These are phyloP conservation scores for Avena insularis DNA, from an alignment of 176 grass and related monocot species.

Conservation along the genomic window DNA sequence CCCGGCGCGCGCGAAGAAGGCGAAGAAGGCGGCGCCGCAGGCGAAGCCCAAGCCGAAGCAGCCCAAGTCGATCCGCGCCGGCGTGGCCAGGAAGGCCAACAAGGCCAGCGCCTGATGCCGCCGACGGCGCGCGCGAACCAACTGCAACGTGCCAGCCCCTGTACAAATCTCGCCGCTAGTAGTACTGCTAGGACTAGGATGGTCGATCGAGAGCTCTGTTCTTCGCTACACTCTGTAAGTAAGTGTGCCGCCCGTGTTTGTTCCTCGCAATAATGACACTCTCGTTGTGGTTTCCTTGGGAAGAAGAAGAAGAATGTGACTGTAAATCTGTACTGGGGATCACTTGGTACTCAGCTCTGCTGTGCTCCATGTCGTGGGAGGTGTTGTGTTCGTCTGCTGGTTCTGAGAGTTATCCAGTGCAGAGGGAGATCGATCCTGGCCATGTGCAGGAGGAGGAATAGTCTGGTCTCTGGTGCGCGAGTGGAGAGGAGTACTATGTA, in stretches of 20 bases:
- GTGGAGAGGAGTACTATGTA: too few species aligned
- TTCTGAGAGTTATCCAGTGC: too few species aligned
- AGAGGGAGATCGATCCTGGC: too few species aligned
- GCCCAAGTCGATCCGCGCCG: slow-evolving; percentile 58
- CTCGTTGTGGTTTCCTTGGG: background rate
- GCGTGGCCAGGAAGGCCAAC: slow-evolving; percentile 52
- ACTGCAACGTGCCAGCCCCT: background rate
- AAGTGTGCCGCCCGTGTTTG: background rate
- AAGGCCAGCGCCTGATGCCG: slow-evolving; percentile 61
- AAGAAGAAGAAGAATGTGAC: background rate
- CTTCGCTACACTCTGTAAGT: slow-evolving; percentile 12
- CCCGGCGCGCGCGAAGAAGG: slow-evolving; percentile 53
- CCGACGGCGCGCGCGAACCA: background rate
- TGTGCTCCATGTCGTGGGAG: background rate
- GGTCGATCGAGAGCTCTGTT: background rate
- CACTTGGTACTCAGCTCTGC: background rate
- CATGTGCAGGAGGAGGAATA: too few species aligned
- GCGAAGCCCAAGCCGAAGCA: slow-evolving; percentile 49
- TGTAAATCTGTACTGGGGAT: background rate
- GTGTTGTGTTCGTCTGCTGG: too few species aligned
- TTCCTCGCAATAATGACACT: slow-evolving; percentile 40
- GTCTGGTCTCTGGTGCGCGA: too few species aligned
- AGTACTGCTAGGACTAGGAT: background rate
- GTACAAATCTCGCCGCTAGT: background rate
- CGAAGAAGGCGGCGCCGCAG: slow-evolving; percentile 57